These are phyloP conservation scores for Colletotrichum magnum DNA, from an alignment of 2,329 filamentous ascomycete species.

Conservation along the genomic window DNA sequence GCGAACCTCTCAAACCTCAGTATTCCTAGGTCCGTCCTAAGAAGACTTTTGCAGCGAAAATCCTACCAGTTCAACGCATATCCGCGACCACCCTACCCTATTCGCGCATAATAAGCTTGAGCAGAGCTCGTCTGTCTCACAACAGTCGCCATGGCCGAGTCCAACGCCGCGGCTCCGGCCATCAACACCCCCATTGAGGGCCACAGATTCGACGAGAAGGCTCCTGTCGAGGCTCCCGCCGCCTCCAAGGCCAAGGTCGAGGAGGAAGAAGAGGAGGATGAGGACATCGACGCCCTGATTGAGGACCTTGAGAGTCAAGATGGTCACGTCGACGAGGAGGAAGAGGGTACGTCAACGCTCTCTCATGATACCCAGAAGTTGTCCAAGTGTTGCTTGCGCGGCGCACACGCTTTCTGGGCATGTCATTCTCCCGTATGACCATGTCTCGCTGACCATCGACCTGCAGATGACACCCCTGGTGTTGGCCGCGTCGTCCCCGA, in stretches of 20 bases:
- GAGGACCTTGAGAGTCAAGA: conserved; percentile 89
- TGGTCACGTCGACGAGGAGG: conserved; percentile 76
- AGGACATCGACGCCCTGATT: conserved; percentile 89
- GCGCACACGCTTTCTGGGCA: not conserved
- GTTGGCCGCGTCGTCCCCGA: conserved; percentile 77
- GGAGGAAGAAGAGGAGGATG: conserved; percentile 80
- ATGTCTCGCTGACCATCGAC: conserved; percentile 14
- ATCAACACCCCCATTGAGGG: conserved; percentile 76
- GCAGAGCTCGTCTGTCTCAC: conserved; percentile 40
- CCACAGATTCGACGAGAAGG: conserved; percentile 77
- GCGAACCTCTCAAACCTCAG: conserved; percentile 31
- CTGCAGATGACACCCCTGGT: conserved; percentile 56
- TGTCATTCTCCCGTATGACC: not conserved
- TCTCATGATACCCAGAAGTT: not conserved
- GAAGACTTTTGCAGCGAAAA: conserved; percentile 33
- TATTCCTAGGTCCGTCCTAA: conserved; percentile 41
- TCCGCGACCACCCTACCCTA: conserved; percentile 24
- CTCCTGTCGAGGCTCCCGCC: conserved; percentile 52
- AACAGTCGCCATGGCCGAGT: conserved; percentile 66
- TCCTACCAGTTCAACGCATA: conserved; percentile 27
- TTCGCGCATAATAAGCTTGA: conserved; percentile 39
- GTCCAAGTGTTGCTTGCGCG: not conserved
- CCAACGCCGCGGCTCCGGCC: conserved; percentile 67
- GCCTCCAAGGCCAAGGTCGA: conserved; percentile 60
- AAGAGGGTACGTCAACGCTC: conserved; percentile 60